Percentiles rank a stretch among this genome's conserved stretches.
Conservation (phyloP, 2,329 filamentous ascomycete genomes). For the Neofusicoccum parvum region DNA sequence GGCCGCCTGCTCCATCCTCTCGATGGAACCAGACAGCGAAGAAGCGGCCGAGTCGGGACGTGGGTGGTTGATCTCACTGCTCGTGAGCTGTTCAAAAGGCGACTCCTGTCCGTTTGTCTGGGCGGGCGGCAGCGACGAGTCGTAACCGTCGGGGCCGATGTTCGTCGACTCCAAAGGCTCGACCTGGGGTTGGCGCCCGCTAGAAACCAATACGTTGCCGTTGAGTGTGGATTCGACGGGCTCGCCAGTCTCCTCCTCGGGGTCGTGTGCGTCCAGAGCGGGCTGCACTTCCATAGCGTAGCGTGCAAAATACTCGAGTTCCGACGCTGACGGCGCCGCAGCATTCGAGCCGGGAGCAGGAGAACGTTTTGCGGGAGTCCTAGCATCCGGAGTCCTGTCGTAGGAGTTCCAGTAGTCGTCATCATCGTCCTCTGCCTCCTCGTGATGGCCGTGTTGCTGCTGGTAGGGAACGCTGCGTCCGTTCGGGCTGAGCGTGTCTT, state of each 20-base stretch:
- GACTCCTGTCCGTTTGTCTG: conserved; percentile 14
- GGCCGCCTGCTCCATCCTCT: conserved; percentile 58
- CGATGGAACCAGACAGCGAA: conserved; percentile 45
- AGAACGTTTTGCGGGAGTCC: conserved; percentile 56
- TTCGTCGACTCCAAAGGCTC: conserved; percentile 47
- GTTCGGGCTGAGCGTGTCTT: conserved; percentile 5
- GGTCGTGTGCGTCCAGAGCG: conserved; percentile 78
- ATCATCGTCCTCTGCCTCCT: conserved; percentile 66
- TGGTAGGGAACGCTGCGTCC: conserved; percentile 21
- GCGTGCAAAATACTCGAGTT: conserved; percentile 74
- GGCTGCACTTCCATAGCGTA: conserved; percentile 77
- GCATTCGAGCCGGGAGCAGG: conserved; percentile 57
- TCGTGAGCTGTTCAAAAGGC: conserved; percentile 8
- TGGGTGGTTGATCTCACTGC: conserved; percentile 21
- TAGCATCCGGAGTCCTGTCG: conserved; percentile 67
- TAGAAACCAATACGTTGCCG: conserved; percentile 50
- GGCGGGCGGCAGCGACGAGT: conserved; percentile 33
- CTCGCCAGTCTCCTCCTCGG: conserved; percentile 65
- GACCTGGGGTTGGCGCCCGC: conserved; percentile 42
- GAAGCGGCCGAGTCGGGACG: conserved; percentile 46
- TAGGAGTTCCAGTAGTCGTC: conserved; percentile 82
- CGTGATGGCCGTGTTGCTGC: conserved; percentile 1
- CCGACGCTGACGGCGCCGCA: conserved; percentile 47
- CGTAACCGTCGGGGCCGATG: conserved; percentile 34
- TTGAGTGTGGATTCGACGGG: conserved; percentile 55